Conservation (phyloP, 345 rosid genomes). For the Chamaenerion angustifolium region DNA sequence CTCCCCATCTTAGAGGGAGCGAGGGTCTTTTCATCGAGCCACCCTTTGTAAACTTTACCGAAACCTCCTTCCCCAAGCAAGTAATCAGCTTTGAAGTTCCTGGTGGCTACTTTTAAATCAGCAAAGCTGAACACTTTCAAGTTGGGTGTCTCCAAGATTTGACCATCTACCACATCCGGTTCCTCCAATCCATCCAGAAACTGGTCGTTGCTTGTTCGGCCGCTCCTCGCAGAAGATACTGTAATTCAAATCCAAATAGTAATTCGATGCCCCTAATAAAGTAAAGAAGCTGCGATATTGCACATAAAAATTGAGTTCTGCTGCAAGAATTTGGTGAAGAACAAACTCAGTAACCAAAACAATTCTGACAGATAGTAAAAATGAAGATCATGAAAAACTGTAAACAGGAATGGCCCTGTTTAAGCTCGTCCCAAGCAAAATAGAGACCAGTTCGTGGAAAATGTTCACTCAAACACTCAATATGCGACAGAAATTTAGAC, state of each 20-base stretch:
- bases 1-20: conserved; percentile 41
- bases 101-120: conserved; percentile 50
- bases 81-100: conserved; percentile 45
- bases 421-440: too few relatives aligned
- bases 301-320: too few relatives aligned
- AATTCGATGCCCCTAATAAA: conserved; percentile 4
- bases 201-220: neutral
- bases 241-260: neutral
- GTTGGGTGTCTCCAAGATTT: conserved; percentile 20
- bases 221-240: conserved; percentile 5
- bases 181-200: conserved; percentile 3
- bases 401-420: too few relatives aligned
- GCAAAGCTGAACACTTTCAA: conserved; percentile 44
- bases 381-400: too few relatives aligned
- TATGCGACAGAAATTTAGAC: neutral
- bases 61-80: conserved; percentile 77
- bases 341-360: neutral
- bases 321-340: neutral
- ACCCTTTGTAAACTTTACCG: conserved; percentile 75
- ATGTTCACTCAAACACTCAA: neutral
- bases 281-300: neutral
- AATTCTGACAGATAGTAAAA: too few relatives aligned
- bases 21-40: conserved; percentile 49
- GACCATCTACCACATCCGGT: conserved; percentile 7
- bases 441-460: too few relatives aligned